Conservation (phyloP, 1,284 basidiomycete species). For the Rhizoctonia solani region DNA sequence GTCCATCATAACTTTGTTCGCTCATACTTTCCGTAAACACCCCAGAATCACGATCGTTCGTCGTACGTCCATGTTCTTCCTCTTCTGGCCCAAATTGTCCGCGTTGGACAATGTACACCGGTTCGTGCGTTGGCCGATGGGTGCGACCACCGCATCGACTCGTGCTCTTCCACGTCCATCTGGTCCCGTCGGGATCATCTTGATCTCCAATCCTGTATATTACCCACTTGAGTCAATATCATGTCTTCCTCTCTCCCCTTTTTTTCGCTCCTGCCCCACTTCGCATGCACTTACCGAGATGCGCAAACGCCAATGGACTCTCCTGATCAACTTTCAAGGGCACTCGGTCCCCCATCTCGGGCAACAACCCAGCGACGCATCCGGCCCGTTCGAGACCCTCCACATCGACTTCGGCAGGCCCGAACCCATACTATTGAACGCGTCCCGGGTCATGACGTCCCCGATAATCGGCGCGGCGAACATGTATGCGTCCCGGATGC, state of each 20-base stretch:
- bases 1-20: background rate
- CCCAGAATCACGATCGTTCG: constrained; percentile 20
- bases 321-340: constrained; percentile 11
- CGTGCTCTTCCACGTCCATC: background rate
- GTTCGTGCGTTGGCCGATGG: constrained; percentile 20
- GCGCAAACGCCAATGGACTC: constrained; percentile 34
- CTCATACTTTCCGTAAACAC: constrained; percentile 6
- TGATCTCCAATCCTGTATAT: constrained; percentile 10
- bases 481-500: constrained; percentile 44
- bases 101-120: constrained; percentile 7
- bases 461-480: constrained; percentile 43
- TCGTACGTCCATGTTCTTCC: background rate
- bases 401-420: constrained; percentile 43
- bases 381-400: constrained; percentile 43
- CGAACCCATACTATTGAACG: constrained; percentile 39
- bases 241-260: no score
- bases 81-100: background rate
- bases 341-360: constrained; percentile 41
- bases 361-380: constrained; percentile 42
- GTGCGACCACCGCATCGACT: constrained; percentile 12
- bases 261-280: no score
- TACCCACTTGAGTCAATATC: no score
- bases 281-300: constrained; percentile 24
- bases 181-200: constrained; percentile 14
- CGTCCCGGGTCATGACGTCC: constrained; percentile 22